Evolutionary conservation across 225 moss, liverwort and hornwort genomes (phyloP).

Genomic region (Pleurozium schreberi): DNA sequence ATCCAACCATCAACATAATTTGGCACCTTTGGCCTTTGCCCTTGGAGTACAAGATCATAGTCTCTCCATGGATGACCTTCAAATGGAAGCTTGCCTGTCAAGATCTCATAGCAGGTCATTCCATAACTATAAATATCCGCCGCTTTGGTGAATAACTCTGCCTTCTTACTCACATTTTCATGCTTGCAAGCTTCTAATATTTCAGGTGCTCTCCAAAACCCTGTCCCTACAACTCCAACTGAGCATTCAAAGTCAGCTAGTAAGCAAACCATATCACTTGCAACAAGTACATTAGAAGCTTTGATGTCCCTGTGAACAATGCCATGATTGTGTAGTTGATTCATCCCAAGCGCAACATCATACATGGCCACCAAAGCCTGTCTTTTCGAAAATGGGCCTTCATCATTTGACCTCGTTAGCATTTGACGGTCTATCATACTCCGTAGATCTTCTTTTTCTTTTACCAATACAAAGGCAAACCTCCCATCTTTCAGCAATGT

Average conservation of each 20-base stretch:
- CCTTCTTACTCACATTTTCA: rapidly evolving
- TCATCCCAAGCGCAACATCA: neutral
- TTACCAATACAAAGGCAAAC: neutral
- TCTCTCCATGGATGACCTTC: neutral
- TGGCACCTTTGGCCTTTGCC: rapidly evolving
- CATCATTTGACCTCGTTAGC: neutral
- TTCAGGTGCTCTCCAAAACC: neutral
- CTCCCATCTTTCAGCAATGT: neutral
- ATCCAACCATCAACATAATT: neutral
- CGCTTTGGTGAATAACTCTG: rapidly evolving
- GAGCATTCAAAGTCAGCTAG: neutral
- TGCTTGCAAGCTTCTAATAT: neutral
- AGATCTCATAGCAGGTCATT: neutral
- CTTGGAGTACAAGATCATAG: neutral
- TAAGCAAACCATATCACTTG: rapidly evolving
- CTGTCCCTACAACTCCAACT: neutral
- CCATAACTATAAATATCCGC: neutral
- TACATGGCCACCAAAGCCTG: neutral
- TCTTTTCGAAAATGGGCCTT: neutral
- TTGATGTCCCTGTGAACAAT: neutral
- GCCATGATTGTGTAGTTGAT: neutral
- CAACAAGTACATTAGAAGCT: neutral
- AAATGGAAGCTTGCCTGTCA: neutral
- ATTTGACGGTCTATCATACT: neutral
- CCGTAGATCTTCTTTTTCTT: neutral